phyloP scores from a whole-genome alignment of 1,139 yeast genomes.

The Suhomyces bokatorum region DNA sequence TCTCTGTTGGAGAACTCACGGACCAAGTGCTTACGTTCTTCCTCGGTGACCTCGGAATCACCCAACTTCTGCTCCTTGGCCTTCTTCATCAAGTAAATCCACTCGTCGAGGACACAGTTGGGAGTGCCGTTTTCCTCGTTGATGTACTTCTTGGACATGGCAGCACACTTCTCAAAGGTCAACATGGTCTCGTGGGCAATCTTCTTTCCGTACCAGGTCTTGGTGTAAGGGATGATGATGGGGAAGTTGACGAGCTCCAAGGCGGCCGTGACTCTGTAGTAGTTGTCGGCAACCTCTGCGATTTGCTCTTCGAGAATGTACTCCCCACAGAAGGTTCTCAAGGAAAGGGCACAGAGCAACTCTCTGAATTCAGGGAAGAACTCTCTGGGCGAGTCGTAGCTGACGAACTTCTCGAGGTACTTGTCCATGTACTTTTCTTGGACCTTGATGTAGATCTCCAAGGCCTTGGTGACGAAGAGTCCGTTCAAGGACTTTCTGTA shows the following conservation, averaged over 20 bases:
- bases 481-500: slow-evolving; percentile 91
- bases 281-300: slow-evolving; percentile 84
- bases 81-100: slow-evolving; percentile 84
- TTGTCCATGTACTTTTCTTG: slow-evolving; percentile 81
- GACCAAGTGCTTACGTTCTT: slow-evolving; percentile 57
- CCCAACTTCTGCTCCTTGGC: slow-evolving; percentile 57
- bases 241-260: slow-evolving; percentile 97
- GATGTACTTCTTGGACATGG: slow-evolving; percentile 76
- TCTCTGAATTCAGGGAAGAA: slow-evolving; percentile 95
- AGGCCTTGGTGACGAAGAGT: slow-evolving; percentile 79
- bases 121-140: slow-evolving; percentile 73
- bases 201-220: slow-evolving; percentile 95
- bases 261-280: slow-evolving; percentile 89
- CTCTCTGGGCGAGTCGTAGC: slow-evolving; percentile 60
- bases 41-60: slow-evolving; percentile 22
- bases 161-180: slow-evolving; percentile 85
- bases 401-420: slow-evolving; percentile 68
- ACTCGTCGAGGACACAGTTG: slow-evolving; percentile 89
- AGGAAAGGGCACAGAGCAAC: slow-evolving; percentile 88
- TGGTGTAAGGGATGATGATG: slow-evolving; percentile 89
- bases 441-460: slow-evolving; percentile 78
- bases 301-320: slow-evolving; percentile 91
- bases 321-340: slow-evolving; percentile 93
- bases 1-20: slow-evolving; percentile 89
- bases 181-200: slow-evolving; percentile 94